Conservation (phyloP, 768 basidiomycete genomes). For the Leccinum incarnatum region DNA sequence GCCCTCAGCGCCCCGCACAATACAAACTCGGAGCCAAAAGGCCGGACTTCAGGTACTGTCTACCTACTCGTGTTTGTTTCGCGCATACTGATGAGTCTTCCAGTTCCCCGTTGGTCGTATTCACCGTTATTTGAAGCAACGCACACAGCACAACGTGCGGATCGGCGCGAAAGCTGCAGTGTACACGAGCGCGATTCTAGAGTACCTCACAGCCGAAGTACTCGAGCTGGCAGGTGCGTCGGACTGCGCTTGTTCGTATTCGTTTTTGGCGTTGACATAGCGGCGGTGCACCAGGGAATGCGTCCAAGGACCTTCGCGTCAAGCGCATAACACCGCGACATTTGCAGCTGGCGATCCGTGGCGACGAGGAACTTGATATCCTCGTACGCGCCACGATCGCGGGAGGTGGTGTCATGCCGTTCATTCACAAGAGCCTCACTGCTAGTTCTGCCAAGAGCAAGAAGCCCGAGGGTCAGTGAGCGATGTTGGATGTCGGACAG, state of each 20-base stretch:
- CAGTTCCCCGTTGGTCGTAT: constrained; percentile 98
- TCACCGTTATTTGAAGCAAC: constrained; percentile 89
- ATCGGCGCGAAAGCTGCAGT: constrained; percentile 98
- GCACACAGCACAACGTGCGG: constrained; percentile 90
- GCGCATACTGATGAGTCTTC: not conserved
- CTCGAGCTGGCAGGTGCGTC: constrained; percentile 87
- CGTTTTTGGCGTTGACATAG: not conserved
- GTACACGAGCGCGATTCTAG: constrained; percentile 92
- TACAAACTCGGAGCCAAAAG: constrained; percentile 75
- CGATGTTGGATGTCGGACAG: not conserved
- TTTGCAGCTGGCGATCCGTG: constrained; percentile 92
- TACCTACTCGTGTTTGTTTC: not conserved
- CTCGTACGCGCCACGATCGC: constrained; percentile 94
- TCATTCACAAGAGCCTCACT: constrained; percentile 85
- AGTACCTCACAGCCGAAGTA: constrained; percentile 96
- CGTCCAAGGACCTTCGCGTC: constrained; percentile 94
- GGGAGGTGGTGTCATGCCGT: constrained; percentile 82
- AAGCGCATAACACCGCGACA: constrained; percentile 97
- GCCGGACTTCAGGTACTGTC: constrained; percentile 79
- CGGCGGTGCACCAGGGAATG: constrained; percentile 62
- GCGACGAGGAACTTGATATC: constrained; percentile 96
- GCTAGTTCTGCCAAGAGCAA: constrained; percentile 43
- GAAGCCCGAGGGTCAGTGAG: constrained; percentile 40
- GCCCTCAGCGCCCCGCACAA: constrained; percentile 33
- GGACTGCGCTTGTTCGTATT: not conserved